These are phyloP conservation scores for Forsythia viridissima DNA, from an alignment of 257 asterid genomes.

Conservation along the genomic window DNA sequence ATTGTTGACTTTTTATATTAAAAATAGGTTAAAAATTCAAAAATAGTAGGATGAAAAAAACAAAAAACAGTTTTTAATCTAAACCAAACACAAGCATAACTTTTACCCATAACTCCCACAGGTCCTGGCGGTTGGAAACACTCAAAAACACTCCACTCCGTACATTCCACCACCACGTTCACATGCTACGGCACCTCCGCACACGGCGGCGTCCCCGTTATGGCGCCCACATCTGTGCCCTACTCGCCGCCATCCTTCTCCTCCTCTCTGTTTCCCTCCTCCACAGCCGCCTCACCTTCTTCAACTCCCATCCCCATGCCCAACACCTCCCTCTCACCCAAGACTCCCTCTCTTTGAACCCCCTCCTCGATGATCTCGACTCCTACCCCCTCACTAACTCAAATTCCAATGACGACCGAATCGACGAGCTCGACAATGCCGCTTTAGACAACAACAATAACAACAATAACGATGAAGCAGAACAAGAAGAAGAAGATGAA, in stretches of 20 bases:
- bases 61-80: no score
- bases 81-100: no score
- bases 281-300: constrained; percentile 78
- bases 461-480: constrained; percentile 47
- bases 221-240: constrained; percentile 72
- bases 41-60: no score
- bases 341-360: constrained; percentile 42
- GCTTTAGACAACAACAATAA: constrained; percentile 32
- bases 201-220: constrained; percentile 84
- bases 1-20: no score
- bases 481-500: constrained; percentile 55
- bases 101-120: no score
- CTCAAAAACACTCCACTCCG: background rate
- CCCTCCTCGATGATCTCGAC: constrained; percentile 76
- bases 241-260: constrained; percentile 70
- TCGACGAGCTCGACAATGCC: constrained; percentile 85
- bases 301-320: constrained; percentile 47
- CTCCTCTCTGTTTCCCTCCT: constrained; percentile 83
- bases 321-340: constrained; percentile 51
- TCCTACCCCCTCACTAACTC: constrained; percentile 48
- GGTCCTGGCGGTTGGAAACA: background rate
- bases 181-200: constrained; percentile 67
- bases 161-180: constrained; percentile 15
- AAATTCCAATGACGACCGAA: constrained; percentile 74
- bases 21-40: no score